phyloP scores from a whole-genome alignment of 108 stramenopile species.

The Skeletonema costatum region DNA sequence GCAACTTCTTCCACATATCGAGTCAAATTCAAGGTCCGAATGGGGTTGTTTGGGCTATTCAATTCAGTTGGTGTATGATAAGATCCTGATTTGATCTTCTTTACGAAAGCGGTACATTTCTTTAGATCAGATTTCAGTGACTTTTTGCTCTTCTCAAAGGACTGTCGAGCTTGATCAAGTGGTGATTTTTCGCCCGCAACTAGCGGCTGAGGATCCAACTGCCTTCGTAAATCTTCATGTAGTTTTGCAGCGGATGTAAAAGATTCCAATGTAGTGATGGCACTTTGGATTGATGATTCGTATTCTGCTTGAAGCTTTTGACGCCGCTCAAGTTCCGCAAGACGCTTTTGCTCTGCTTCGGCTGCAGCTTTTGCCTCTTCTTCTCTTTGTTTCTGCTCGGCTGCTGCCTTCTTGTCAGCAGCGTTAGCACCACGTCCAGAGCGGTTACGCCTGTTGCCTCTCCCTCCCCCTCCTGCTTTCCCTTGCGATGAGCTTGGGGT shows the following conservation, averaged over 20 bases:
- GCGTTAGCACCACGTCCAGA: conserved; percentile 14
- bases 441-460: background rate
- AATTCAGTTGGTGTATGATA: conserved; percentile 61
- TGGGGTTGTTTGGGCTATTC: conserved; percentile 43
- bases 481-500: background rate
- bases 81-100: conserved; percentile 83
- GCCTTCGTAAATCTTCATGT: conserved; percentile 16
- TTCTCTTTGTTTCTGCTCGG: conserved; percentile 14
- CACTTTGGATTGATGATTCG: conserved; percentile 11
- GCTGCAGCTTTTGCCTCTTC: conserved; percentile 5
- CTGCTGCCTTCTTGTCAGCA: conserved; percentile 12
- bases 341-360: conserved; percentile 17
- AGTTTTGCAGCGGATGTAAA: conserved; percentile 6
- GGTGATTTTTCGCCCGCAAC: conserved; percentile 1
- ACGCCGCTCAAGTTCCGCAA: conserved; percentile 24
- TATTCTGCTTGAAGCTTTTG: conserved; percentile 28
- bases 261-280: conserved; percentile 26
- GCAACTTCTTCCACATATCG: conserved; percentile 95
- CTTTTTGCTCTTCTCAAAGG: conserved; percentile 77
- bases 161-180: conserved; percentile 34
- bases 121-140: conserved; percentile 94
- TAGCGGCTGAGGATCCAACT: conserved; percentile 19
- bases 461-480: conserved; percentile 5
- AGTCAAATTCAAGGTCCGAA: conserved; percentile 84
- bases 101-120: conserved; percentile 95